These are phyloP conservation scores for Chytriomyces sp. DNA, from an alignment of 192 early-diverging fungal species.

Conservation along the genomic window DNA sequence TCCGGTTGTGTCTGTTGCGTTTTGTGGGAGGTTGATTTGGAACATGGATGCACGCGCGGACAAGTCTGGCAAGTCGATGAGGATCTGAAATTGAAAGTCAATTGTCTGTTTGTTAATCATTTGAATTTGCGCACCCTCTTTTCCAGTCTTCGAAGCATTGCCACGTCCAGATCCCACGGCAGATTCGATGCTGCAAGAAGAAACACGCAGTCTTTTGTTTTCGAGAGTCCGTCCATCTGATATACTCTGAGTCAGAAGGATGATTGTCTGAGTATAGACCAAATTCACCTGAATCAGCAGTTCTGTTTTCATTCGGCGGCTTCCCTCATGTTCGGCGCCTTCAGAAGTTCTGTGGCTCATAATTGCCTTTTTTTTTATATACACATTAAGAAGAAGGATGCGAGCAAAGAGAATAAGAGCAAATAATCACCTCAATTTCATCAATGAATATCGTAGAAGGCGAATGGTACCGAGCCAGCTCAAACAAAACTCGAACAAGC, in stretches of 20 bases:
- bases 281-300: conserved; percentile 57
- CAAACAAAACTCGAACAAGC: conserved; percentile 60
- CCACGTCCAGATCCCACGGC: conserved; percentile 65
- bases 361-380: conserved; percentile 42
- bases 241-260: background rate
- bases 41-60: conserved; percentile 52
- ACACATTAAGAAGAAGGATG: background rate
- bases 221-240: conserved; percentile 59
- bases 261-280: background rate
- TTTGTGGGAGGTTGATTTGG: conserved; percentile 41
- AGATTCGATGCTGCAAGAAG: conserved; percentile 60
- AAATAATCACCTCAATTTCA: conserved; percentile 51
- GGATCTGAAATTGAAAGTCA: conserved; percentile 43
- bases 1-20: conserved; percentile 22
- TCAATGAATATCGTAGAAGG: conserved; percentile 65
- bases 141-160: conserved; percentile 60
- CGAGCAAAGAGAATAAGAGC: background rate
- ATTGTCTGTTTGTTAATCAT: background rate
- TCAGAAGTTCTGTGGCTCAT: conserved; percentile 60
- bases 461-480: conserved; percentile 60
- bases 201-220: conserved; percentile 54
- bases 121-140: conserved; percentile 45
- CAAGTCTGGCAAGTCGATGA: conserved; percentile 55
- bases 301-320: conserved; percentile 67
- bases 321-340: conserved; percentile 61